Evolutionary conservation across 352 stramenopile species (phyloP).

Genomic region (Phytophthora sojae): DNA sequence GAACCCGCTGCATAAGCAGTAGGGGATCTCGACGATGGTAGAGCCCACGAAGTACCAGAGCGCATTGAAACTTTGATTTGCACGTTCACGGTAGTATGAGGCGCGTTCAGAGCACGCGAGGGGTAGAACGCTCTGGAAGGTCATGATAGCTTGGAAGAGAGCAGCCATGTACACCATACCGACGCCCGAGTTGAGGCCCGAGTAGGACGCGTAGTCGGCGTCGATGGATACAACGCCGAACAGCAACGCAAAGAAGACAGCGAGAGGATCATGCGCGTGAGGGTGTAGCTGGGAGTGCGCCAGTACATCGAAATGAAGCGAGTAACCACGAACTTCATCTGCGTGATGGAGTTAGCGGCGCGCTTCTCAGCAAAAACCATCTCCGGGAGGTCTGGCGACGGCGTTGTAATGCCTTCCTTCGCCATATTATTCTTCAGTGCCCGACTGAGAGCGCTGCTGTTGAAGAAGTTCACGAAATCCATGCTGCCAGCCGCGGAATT

Average conservation of each 20-base stretch:
- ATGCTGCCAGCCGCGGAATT: slow-evolving; percentile 12
- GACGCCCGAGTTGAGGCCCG: slow-evolving; percentile 54
- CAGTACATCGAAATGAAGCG: slow-evolving; percentile 44
- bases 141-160: slow-evolving; percentile 82
- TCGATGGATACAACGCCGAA: slow-evolving; percentile 62
- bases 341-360: slow-evolving; percentile 30
- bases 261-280: slow-evolving; percentile 66
- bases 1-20: slow-evolving; percentile 36
- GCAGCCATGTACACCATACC: slow-evolving; percentile 85
- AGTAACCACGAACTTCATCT: slow-evolving; percentile 44
- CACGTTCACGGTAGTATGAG: slow-evolving; percentile 81
- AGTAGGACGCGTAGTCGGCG: slow-evolving; percentile 28
- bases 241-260: slow-evolving; percentile 38
- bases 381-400: slow-evolving; percentile 33
- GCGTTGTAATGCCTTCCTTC: slow-evolving; percentile 39
- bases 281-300: slow-evolving; percentile 78
- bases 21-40: slow-evolving; percentile 64
- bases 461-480: slow-evolving; percentile 50
- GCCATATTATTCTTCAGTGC: slow-evolving; percentile 27
- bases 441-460: slow-evolving; percentile 35
- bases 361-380: slow-evolving; percentile 42
- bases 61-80: slow-evolving; percentile 80
- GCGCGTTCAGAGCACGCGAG: slow-evolving; percentile 76
- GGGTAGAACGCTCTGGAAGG: slow-evolving; percentile 78
- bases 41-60: slow-evolving; percentile 64